phyloP scores from a whole-genome alignment of 176 grass and related monocot species.

The Musa schizocarpa region DNA sequence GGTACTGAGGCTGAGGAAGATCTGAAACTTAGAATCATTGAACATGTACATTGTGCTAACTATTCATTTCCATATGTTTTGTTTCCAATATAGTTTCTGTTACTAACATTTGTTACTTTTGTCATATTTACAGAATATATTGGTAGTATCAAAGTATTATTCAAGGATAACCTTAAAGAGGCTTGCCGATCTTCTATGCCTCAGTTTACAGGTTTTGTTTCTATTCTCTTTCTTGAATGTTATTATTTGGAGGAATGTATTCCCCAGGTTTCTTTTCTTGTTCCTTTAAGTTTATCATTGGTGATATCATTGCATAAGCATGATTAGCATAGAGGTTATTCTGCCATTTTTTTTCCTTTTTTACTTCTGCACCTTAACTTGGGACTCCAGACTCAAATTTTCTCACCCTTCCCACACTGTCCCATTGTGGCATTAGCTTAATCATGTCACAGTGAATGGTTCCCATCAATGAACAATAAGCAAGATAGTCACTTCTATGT shows the following conservation, averaged over 20 bases:
- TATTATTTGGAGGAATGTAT: neutral
- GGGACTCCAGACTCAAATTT: too few relatives aligned
- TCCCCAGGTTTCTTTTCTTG: neutral
- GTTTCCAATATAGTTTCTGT: constrained; percentile 9
- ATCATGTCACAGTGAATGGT: too few relatives aligned
- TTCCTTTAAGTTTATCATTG: neutral
- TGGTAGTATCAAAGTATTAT: constrained; percentile 97
- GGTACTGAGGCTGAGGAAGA: constrained; percentile 62
- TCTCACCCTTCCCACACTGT: too few relatives aligned
- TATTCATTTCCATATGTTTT: neutral
- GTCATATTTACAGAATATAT: constrained; percentile 62
- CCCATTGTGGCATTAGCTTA: too few relatives aligned
- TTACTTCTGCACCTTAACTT: too few relatives aligned
- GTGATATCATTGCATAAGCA: neutral
- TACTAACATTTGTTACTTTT: neutral
- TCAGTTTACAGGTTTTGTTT: constrained; percentile 58
- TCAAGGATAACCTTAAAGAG: constrained; percentile 91
- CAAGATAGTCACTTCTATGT: too few relatives aligned
- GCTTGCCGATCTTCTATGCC: constrained; percentile 64
- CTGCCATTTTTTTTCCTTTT: too few relatives aligned
- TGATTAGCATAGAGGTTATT: too few relatives aligned
- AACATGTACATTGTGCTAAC: constrained; percentile 48
- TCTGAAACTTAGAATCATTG: constrained; percentile 80
- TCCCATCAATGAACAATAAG: too few relatives aligned
- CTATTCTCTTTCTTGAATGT: neutral